Evolutionary conservation across 225 moss, liverwort and hornwort genomes (phyloP), one percentile per base, ranked within the genome.

Genomic region (Pleurozium schreberi): DNA sequence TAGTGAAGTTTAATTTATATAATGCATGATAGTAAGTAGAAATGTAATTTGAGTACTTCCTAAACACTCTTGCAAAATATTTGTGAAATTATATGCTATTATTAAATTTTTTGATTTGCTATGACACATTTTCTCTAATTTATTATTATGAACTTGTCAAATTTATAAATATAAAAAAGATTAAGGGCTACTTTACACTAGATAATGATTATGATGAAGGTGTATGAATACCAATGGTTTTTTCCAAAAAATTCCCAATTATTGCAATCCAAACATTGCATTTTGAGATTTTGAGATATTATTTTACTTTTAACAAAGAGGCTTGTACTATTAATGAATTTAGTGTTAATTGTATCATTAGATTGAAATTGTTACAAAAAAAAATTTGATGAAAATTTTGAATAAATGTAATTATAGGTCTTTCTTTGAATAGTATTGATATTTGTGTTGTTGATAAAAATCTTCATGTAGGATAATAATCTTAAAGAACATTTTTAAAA

Each of bases 161-260:
- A 53, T 75, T 83, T 52, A 15, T 38, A 53, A 55, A 3, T 80
- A 26, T 18, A 18, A 5, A 53, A 21, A 33, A 59, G 8, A 8
- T 19, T 28, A 55, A n/a, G 33, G 18, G 14, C 38, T 52, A 40
- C 3, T 21, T 2, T 22, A 21, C 0, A 34, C 13, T 2, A 9
- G 4, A 53, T 55, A 33, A 43, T 8, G 12, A 80, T 42, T 33
- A 65, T 78, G 42, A 53, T 23, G 2, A 57, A 26, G 15, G 40
- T 80, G 7, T 4, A 58, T 40, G 10, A 7, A 40, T 6, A 14
- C 0, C 0, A 1, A 0, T n/a, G 16, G 4, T 40, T 78, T 55
- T 4, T 40, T 58, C 40, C 8, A 58, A 11, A 42, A 1, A 40
- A 11, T 4, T 18, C 19, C 3, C 27, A 27, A 42, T 18, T 42